Conservation (phyloP, 2,329 filamentous ascomycete genomes). For the Beauveria sp. region DNA sequence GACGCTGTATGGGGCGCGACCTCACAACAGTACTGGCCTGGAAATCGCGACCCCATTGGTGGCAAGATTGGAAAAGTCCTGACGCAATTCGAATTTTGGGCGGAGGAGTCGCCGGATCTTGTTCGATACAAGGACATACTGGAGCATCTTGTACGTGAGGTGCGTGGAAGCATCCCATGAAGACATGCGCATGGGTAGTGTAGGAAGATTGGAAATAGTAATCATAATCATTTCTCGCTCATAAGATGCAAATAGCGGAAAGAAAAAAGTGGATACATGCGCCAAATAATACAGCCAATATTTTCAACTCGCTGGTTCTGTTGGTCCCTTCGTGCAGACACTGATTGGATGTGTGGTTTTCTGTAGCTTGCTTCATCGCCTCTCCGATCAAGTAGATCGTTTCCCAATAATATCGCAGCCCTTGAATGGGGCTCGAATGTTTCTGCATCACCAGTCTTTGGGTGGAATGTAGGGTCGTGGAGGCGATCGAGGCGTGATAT, state of each 20-base stretch:
- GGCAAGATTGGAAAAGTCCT: constrained; percentile 17
- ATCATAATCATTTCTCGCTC: not conserved
- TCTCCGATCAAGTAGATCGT: not conserved
- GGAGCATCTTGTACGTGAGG: constrained; percentile 13
- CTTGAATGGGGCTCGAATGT: not conserved
- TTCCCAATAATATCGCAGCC: not conserved
- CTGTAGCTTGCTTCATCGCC: not conserved
- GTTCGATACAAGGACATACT: constrained; percentile 13
- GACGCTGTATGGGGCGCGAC: constrained; percentile 14
- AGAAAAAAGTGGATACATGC: not conserved
- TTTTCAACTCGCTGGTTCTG: not conserved
- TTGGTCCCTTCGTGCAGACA: not conserved
- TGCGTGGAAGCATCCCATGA: constrained; percentile 10
- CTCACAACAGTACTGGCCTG: constrained; percentile 8
- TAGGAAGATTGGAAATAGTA: not conserved
- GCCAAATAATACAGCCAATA: not conserved
- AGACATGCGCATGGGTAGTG: not conserved
- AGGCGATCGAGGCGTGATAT: not conserved
- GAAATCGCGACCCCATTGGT: constrained; percentile 11
- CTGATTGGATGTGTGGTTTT: not conserved
- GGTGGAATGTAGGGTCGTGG: not conserved
- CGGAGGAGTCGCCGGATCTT: constrained; percentile 15
- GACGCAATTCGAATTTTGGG: constrained; percentile 17
- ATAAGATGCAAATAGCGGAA: not conserved
- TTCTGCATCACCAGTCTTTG: constrained; percentile 1